phyloP scores from a whole-genome alignment of 441 rosid genomes.

The Sinapis alba region DNA sequence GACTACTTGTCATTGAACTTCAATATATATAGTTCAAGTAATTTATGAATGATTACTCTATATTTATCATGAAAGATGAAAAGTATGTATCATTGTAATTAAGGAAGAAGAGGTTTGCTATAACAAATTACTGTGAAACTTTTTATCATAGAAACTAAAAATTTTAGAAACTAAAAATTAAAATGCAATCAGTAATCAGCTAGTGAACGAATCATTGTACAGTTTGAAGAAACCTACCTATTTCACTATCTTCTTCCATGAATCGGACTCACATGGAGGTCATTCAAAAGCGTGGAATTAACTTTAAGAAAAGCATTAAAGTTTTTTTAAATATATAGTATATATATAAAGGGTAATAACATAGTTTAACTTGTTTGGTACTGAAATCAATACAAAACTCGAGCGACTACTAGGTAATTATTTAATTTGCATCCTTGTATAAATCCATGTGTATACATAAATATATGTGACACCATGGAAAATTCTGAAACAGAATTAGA shows the following conservation, averaged over 20 bases:
- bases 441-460: background rate
- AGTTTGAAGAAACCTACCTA: background rate
- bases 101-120: background rate
- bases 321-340: slow-evolving; percentile 20
- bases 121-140: slow-evolving; percentile 1
- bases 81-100: slow-evolving; percentile 5
- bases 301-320: slow-evolving; percentile 37
- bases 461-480: slow-evolving; percentile 9
- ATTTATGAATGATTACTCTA: slow-evolving; percentile 5
- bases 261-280: slow-evolving; percentile 38
- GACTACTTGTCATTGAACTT: background rate
- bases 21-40: slow-evolving; percentile 26
- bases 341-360: no score
- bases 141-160: background rate
- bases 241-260: slow-evolving; percentile 22
- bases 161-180: background rate
- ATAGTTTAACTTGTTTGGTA: slow-evolving; percentile 24
- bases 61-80: slow-evolving; percentile 4
- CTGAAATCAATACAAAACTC: slow-evolving; percentile 37
- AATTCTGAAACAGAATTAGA: slow-evolving; percentile 10
- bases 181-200: background rate
- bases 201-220: slow-evolving; percentile 29
- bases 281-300: slow-evolving; percentile 35
- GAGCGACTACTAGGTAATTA: slow-evolving; percentile 33
- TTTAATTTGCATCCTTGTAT: background rate